These are phyloP conservation scores for Diospyros kaki DNA, from an alignment of 148 eudicot genomes.

Conservation along the genomic window DNA sequence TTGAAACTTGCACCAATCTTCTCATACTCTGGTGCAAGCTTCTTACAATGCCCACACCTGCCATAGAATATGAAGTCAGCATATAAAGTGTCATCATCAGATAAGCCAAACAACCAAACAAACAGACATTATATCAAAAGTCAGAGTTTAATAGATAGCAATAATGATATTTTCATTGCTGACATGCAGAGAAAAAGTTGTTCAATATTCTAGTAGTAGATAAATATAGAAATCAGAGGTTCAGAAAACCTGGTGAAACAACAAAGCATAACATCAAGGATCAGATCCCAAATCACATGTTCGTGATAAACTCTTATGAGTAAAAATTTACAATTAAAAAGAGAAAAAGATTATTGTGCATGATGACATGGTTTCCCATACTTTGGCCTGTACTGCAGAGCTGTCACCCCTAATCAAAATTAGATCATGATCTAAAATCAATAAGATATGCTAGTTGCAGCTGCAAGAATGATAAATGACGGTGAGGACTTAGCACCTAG, in stretches of 20 bases:
- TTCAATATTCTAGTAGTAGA: not conserved
- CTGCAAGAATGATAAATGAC: no score
- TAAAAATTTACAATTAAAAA: not conserved
- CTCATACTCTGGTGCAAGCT: constrained; percentile 93
- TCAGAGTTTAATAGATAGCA: not conserved
- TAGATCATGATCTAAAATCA: no score
- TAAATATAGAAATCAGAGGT: not conserved
- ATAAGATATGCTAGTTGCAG: no score
- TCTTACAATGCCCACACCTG: constrained; percentile 99
- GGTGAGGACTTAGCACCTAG: no score
- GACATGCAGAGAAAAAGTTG: constrained; percentile 1
- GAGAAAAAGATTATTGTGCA: no score
- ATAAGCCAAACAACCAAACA: not conserved
- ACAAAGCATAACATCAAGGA: not conserved
- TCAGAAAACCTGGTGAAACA: not conserved
- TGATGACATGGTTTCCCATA: no score
- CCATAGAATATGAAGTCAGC: constrained; percentile 5
- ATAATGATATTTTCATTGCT: not conserved
- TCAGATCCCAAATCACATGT: not conserved
- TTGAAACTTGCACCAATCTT: constrained; percentile 89
- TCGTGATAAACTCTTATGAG: not conserved
- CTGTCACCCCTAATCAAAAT: not conserved
- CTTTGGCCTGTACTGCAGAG: not conserved
- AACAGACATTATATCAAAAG: not conserved
- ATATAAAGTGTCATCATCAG: not conserved